phyloP scores from a whole-genome alignment of 2,329 filamentous ascomycete species.

The Fusarium neocosmosporiellum region DNA sequence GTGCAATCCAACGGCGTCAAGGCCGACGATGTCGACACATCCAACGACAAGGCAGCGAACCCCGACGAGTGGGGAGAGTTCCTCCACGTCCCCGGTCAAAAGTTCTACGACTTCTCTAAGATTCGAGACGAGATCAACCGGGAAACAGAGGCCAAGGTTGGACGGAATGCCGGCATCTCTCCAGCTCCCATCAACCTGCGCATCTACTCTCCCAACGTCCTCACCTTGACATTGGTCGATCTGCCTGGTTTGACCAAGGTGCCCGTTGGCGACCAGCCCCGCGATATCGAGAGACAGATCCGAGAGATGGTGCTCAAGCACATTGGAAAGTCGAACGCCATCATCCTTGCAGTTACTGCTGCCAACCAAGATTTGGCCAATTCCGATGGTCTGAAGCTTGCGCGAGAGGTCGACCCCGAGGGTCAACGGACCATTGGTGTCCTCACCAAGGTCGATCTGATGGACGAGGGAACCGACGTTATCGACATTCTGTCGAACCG shows the following conservation, averaged over 20 bases:
- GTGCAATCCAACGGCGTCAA: slow-evolving; percentile 79
- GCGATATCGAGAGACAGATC: slow-evolving; percentile 97
- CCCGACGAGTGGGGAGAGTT: slow-evolving; percentile 99
- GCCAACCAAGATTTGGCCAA: slow-evolving; percentile 99
- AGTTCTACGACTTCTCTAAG: slow-evolving; percentile 98
- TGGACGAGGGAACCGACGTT: slow-evolving; percentile 98
- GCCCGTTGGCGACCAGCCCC: slow-evolving; percentile 93
- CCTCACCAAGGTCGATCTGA: slow-evolving; percentile 97
- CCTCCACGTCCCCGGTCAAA: slow-evolving; percentile 95
- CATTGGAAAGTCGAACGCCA: slow-evolving; percentile 98
- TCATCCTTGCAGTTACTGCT: slow-evolving; percentile 94
- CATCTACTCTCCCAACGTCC: slow-evolving; percentile 98
- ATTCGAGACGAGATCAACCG: slow-evolving; percentile 97
- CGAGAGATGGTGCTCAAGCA: slow-evolving; percentile 98
- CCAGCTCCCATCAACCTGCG: slow-evolving; percentile 96
- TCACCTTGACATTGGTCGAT: slow-evolving; percentile 96
- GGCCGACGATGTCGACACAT: slow-evolving; percentile 71
- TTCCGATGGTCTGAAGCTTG: slow-evolving; percentile 96
- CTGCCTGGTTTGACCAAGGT: slow-evolving; percentile 96
- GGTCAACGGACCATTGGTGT: slow-evolving; percentile 98
- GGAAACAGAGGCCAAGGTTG: slow-evolving; percentile 97
- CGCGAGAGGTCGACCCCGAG: slow-evolving; percentile 95
- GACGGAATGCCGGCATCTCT: slow-evolving; percentile 95
- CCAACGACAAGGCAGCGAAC: slow-evolving; percentile 88
- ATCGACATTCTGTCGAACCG: slow-evolving; percentile 98